Conservation (phyloP, 352 stramenopile genomes). For the Globisporangium splendens region DNA sequence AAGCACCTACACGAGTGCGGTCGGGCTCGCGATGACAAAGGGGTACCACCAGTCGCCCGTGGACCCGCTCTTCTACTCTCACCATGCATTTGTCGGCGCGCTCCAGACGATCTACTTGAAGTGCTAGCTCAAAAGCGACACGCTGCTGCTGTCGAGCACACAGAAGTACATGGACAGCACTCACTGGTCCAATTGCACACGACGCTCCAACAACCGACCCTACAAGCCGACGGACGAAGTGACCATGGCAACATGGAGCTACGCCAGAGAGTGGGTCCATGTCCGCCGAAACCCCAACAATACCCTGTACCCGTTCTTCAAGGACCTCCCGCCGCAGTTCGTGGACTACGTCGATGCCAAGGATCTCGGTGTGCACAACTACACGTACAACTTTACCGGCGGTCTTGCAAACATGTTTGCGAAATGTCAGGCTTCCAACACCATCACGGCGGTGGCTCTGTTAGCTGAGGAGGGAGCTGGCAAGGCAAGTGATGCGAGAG, state of each 20-base stretch:
- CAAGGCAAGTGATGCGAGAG: background rate
- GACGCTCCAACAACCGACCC: too few species aligned
- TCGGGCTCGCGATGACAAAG: slow-evolving; percentile 33
- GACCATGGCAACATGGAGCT: too few species aligned
- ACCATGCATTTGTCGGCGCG: slow-evolving; percentile 44
- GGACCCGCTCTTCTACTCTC: slow-evolving; percentile 54
- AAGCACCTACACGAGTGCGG: slow-evolving; percentile 23
- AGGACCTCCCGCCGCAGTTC: slow-evolving; percentile 31
- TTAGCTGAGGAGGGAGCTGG: slow-evolving; percentile 5
- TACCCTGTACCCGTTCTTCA: slow-evolving; percentile 61
- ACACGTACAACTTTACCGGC: slow-evolving; percentile 54
- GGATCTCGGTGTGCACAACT: slow-evolving; percentile 53
- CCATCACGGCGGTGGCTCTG: slow-evolving; percentile 12
- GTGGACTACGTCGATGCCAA: too few species aligned
- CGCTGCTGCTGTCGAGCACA: too few species aligned
- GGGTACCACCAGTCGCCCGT: slow-evolving; percentile 39
- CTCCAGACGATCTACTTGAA: slow-evolving; percentile 53
- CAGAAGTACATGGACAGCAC: too few species aligned
- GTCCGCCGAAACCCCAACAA: slow-evolving; percentile 1
- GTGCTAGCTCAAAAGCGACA: slow-evolving; percentile 16
- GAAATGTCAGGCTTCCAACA: slow-evolving; percentile 38
- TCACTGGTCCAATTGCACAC: too few species aligned
- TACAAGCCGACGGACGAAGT: too few species aligned
- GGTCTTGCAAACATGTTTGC: slow-evolving; percentile 34
- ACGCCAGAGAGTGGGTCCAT: too few species aligned